Evolutionary conservation across 75 land plant genomes (phyloP), one percentile per base, ranked within the genome.

Genomic region (Chamaecyparis obtusa): DNA sequence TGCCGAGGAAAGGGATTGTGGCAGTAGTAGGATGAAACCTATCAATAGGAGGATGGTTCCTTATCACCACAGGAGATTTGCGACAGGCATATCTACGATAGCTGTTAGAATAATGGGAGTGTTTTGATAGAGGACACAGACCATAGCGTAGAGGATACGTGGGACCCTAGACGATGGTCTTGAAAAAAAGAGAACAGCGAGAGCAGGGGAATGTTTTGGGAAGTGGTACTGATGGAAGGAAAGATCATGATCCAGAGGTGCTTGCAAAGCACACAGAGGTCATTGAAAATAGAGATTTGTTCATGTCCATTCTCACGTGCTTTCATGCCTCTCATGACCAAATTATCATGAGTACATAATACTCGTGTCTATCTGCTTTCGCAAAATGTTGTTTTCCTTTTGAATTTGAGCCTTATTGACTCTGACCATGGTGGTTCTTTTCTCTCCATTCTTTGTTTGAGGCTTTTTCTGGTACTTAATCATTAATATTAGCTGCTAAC

Each of bases 271-370:
- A 90, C 21, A 84, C 75, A 36, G 90, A 84, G 57, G 93, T 92
- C 10, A n/a, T 90, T 1, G 79, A 83, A 39, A 44, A 86, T 83
- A 55, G 60, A 85, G 88, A 90, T 9, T 51, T 92, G 80, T 92
- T 92, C 30, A 46, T 76, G 86, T 87, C 87, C 41, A 90, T 90
- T 8, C 88, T 92, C 39, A 77, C 83, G 87, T 87, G 90, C 88
- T 88, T 92, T 80, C 93, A 92, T 87, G 81, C 85, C 24, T 14
- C 83, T 92, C 11, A 89, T 91, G n/a, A 92, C 89, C 1, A 88
- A 86, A 32, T 78, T 90, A 57, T 54, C 88, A 91, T 92, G 74
- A 92, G 92, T 55, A 35, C 33, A 64, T 55, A 10, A 15, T n/a
- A n/a, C n/a, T n/a, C n/a, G n/a, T n/a, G n/a, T 27, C 10, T 71